Percentiles rank a stretch among this genome's conserved stretches.
Evolutionary conservation across 352 stramenopile genomes (phyloP).

Genomic region (Phytophthora citrophthora): DNA sequence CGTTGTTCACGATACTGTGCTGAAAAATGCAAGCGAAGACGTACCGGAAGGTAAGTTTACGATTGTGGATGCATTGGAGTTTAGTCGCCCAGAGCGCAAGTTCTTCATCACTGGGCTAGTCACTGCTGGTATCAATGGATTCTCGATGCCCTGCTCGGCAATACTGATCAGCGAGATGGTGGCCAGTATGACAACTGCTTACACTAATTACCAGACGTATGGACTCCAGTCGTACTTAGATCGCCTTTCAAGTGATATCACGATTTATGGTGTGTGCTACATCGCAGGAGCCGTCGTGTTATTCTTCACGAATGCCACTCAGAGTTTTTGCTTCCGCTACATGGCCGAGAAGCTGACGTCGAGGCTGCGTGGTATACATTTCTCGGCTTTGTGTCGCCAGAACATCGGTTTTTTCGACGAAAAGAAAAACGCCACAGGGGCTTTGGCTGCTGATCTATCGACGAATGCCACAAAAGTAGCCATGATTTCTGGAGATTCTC

Average conservation of each 20-base stretch:
- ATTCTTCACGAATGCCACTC: conserved; percentile 24
- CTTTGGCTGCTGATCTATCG: conserved; percentile 52
- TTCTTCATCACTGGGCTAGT: too few relatives aligned
- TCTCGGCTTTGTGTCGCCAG: conserved; percentile 12
- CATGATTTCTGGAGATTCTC: conserved; percentile 55
- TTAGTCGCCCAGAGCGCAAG: too few relatives aligned
- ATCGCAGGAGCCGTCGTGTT: conserved; percentile 11
- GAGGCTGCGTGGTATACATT: conserved; percentile 52
- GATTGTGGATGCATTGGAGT: too few relatives aligned
- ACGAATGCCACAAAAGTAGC: conserved; percentile 56
- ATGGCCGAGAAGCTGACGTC: conserved; percentile 58
- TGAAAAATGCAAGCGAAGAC: too few relatives aligned
- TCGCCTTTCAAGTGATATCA: neutral
- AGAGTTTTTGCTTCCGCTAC: conserved; percentile 57
- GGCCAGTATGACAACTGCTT: conserved; percentile 9
- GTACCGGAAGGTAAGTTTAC: too few relatives aligned
- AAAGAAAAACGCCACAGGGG: conserved; percentile 50
- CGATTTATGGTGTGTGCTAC: neutral
- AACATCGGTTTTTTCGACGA: neutral
- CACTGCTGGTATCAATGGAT: too few relatives aligned
- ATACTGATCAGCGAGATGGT: conserved; percentile 34
- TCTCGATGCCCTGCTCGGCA: conserved; percentile 7
- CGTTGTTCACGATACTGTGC: too few relatives aligned
- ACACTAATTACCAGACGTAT: too few relatives aligned
- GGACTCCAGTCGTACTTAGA: too few relatives aligned